Conservation (phyloP, 495 filamentous ascomycete species). For the Barbatosphaeria neglecta region DNA sequence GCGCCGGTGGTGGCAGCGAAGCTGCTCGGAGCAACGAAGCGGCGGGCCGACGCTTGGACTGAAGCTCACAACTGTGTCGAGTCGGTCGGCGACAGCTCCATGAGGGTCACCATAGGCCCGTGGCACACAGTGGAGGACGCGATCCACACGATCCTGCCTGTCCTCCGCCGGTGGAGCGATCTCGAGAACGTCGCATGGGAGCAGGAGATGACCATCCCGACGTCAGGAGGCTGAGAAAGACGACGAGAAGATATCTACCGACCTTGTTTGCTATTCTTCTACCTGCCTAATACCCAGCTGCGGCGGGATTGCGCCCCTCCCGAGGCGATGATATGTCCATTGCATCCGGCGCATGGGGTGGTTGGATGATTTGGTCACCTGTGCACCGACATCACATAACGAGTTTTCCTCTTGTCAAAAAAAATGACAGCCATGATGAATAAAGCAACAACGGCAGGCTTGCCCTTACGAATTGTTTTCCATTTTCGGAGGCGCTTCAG, state of each 20-base stretch:
- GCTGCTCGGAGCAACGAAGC: conserved; percentile 6
- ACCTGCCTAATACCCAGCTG: too few species aligned
- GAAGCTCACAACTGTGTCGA: conserved; percentile 6
- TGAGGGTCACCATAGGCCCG: conserved; percentile 18
- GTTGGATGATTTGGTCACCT: too few species aligned
- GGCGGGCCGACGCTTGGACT: conserved; percentile 13
- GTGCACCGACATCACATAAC: too few species aligned
- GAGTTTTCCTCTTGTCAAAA: too few species aligned
- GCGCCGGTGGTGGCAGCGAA: conserved; percentile 5
- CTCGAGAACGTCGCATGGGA: conserved; percentile 20
- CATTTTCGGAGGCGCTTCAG: too few species aligned
- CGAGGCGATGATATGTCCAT: too few species aligned
- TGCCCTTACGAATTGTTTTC: too few species aligned
- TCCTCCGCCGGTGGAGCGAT: conserved; percentile 20
- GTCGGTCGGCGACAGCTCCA: conserved; percentile 10
- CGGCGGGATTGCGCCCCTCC: too few species aligned
- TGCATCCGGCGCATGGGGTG: too few species aligned
- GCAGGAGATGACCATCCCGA: neutral
- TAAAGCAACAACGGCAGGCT: too few species aligned
- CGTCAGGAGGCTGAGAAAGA: neutral
- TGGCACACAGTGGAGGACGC: conserved; percentile 24
- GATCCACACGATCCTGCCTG: conserved; percentile 8
- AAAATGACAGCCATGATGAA: too few species aligned
- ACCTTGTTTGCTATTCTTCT: too few species aligned
- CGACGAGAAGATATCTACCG: neutral